Conservation (phyloP, 306 rosid species). For the Astragalus membranaceus region DNA sequence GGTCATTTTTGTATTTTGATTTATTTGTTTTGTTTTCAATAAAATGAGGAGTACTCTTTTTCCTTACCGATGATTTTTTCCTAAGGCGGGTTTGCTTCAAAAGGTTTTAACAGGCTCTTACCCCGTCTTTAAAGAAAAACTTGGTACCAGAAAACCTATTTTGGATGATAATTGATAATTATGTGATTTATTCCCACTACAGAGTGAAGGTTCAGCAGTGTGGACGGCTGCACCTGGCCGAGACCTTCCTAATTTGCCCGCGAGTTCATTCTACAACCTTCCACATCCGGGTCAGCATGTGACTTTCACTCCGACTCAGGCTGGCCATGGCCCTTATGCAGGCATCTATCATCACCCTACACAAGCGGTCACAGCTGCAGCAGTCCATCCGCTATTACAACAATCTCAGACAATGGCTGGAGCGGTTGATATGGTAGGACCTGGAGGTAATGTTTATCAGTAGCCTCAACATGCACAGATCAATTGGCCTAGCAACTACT, state of each 20-base stretch:
- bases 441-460: conserved; percentile 86
- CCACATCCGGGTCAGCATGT: conserved; percentile 85
- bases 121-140: no score
- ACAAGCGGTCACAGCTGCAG: conserved; percentile 71
- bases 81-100: no score
- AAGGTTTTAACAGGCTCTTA: no score
- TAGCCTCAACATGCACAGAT: conserved; percentile 86
- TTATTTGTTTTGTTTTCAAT: no score
- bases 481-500: conserved; percentile 93
- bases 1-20: no score
- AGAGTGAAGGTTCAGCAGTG: conserved; percentile 90
- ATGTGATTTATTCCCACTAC: conserved; percentile 22
- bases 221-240: conserved; percentile 96
- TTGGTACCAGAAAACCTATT: neutral
- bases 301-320: conserved; percentile 84
- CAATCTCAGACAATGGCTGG: conserved; percentile 95
- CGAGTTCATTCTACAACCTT: conserved; percentile 85
- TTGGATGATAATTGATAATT: conserved; percentile 13
- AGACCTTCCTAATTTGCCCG: conserved; percentile 64
- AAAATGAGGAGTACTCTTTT: no score
- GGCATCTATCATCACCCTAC: conserved; percentile 92
- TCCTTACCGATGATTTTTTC: no score
- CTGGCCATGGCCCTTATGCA: conserved; percentile 74
- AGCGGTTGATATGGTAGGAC: conserved; percentile 91
- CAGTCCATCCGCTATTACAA: conserved; percentile 88